Conservation (phyloP, 1,284 basidiomycete genomes). For the Pholiota adiposa region DNA sequence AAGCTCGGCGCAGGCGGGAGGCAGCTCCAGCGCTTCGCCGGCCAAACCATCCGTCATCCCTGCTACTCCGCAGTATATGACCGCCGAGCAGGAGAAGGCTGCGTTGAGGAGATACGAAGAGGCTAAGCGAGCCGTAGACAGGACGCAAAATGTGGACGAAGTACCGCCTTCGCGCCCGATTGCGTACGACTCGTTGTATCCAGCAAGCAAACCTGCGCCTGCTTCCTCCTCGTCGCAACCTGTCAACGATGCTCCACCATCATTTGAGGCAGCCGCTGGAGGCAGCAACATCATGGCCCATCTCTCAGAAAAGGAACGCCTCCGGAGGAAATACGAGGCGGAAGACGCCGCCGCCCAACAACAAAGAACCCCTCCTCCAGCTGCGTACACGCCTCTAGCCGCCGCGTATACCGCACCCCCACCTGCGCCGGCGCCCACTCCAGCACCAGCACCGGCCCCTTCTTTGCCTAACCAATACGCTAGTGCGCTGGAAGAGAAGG, state of each 20-base stretch:
- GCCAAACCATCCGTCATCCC: slow-evolving; percentile 16
- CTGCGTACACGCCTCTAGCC: slow-evolving; percentile 19
- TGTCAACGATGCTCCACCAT: slow-evolving; percentile 46
- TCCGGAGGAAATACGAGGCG: slow-evolving; percentile 62
- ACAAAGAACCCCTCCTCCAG: slow-evolving; percentile 22
- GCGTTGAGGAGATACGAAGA: slow-evolving; percentile 68
- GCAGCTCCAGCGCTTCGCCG: slow-evolving; percentile 16
- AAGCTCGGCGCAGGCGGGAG: slow-evolving; percentile 15
- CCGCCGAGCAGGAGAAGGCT: slow-evolving; percentile 61
- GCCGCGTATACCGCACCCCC: slow-evolving; percentile 19
- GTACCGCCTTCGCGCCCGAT: slow-evolving; percentile 44
- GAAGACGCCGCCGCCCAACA: slow-evolving; percentile 56
- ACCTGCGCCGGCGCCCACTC: slow-evolving; percentile 19
- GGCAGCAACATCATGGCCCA: slow-evolving; percentile 42
- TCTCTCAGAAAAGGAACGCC: slow-evolving; percentile 54
- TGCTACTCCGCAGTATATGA: slow-evolving; percentile 45
- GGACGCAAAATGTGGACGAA: slow-evolving; percentile 38
- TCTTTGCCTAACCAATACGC: slow-evolving; percentile 27
- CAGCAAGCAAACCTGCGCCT: slow-evolving; percentile 30
- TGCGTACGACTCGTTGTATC: slow-evolving; percentile 63
- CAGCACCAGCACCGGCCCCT: slow-evolving; percentile 20
- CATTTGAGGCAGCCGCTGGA: slow-evolving; percentile 46
- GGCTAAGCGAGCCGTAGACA: slow-evolving; percentile 71
- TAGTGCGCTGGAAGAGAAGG: slow-evolving; percentile 54
- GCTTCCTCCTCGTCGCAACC: slow-evolving; percentile 26